Conservation (phyloP, 495 filamentous ascomycete species). For the Aspergillus sclerotiicarbonarius region DNA sequence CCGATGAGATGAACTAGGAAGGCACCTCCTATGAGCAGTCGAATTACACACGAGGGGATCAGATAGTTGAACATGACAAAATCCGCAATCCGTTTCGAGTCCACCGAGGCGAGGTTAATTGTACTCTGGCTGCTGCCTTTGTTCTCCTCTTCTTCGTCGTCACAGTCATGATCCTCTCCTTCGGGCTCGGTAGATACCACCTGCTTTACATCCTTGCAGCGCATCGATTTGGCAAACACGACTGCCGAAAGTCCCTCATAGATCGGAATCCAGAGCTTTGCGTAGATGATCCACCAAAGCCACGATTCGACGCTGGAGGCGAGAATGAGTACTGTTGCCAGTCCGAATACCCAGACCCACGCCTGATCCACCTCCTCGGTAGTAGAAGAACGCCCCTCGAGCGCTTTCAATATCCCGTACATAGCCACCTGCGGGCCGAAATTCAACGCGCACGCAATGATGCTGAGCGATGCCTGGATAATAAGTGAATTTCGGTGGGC, state of each 20-base stretch:
- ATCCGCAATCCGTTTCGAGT: slow-evolving; percentile 70
- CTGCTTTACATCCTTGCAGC: slow-evolving; percentile 72
- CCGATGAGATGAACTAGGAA: slow-evolving; percentile 72
- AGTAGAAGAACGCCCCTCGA: slow-evolving; percentile 56
- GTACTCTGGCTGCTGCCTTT: slow-evolving; percentile 69
- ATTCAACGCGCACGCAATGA: slow-evolving; percentile 52
- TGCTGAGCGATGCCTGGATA: slow-evolving; percentile 53
- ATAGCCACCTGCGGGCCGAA: slow-evolving; percentile 72
- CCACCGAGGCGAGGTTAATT: slow-evolving; percentile 77
- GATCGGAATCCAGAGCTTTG: slow-evolving; percentile 61
- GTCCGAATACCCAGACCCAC: slow-evolving; percentile 66
- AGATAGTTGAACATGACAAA: slow-evolving; percentile 64
- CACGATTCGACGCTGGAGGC: slow-evolving; percentile 59
- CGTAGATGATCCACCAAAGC: slow-evolving; percentile 64
- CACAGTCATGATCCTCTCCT: slow-evolving; percentile 25
- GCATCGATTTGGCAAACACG: slow-evolving; percentile 76
- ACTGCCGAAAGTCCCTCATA: slow-evolving; percentile 68
- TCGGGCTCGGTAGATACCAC: slow-evolving; percentile 29
- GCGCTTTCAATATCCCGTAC: slow-evolving; percentile 56
- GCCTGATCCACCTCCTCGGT: slow-evolving; percentile 39
- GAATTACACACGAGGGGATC: slow-evolving; percentile 55
- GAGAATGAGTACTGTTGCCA: slow-evolving; percentile 56
- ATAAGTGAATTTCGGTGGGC: slow-evolving; percentile 54
- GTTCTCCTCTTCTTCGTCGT: slow-evolving; percentile 50
- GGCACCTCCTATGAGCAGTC: slow-evolving; percentile 59